phyloP scores from a whole-genome alignment of 331 rosid species.

The Arachis monticola region DNA sequence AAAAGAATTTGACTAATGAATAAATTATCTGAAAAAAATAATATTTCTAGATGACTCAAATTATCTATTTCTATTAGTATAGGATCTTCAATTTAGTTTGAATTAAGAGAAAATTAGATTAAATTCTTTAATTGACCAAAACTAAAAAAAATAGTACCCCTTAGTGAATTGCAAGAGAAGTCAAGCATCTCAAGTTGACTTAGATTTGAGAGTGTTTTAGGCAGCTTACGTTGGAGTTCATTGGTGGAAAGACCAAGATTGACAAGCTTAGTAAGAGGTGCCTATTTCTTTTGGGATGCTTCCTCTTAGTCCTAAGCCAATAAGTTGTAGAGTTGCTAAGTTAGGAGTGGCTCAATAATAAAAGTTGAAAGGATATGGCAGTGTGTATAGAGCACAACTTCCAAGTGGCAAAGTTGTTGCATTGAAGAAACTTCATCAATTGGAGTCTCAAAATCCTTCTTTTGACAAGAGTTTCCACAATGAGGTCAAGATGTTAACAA shows the following conservation, averaged over 20 bases:
- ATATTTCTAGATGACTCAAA: background rate
- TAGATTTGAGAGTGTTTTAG: background rate
- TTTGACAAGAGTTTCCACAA: no score
- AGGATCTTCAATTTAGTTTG: background rate
- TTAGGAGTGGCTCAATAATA: background rate
- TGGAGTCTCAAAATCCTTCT: no score
- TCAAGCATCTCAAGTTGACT: background rate
- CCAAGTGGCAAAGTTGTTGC: conserved; percentile 17
- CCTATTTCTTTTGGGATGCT: background rate
- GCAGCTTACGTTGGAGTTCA: background rate
- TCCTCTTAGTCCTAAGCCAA: background rate
- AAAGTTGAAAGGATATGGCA: no score
- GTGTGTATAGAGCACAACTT: background rate
- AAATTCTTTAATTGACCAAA: background rate
- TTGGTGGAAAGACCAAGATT: background rate
- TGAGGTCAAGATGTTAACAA: no score
- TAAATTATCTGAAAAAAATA: background rate
- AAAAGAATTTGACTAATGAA: background rate
- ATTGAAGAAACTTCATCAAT: no score
- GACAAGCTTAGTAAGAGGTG: background rate
- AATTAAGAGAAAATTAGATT: background rate
- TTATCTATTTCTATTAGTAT: background rate
- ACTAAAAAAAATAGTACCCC: background rate
- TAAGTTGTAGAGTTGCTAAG: background rate
- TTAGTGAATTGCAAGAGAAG: background rate